phyloP scores from a whole-genome alignment of 192 early-diverging fungal genomes.

The Coemansia sp. region DNA sequence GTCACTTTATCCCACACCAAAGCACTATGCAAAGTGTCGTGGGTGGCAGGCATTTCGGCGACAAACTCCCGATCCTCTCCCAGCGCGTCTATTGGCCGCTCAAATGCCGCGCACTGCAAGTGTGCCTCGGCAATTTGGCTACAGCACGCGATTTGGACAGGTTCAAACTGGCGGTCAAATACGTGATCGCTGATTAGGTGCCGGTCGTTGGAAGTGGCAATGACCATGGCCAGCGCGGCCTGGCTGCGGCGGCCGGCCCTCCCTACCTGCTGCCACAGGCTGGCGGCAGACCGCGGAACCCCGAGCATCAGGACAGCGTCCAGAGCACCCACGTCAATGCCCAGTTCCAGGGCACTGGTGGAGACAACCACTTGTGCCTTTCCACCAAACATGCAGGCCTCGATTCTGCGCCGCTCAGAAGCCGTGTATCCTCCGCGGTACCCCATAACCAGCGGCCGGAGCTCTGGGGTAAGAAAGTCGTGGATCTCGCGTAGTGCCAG shows the following conservation, averaged over 20 bases:
- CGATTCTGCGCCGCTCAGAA: conserved; percentile 65
- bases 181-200: conserved; percentile 48
- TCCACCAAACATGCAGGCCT: conserved; percentile 64
- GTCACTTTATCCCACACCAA: conserved; percentile 16
- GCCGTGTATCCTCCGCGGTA: conserved; percentile 77
- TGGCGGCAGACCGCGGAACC: conserved; percentile 47
- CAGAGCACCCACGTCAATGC: conserved; percentile 71
- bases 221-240: conserved; percentile 61
- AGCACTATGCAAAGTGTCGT: background rate
- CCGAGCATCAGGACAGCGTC: conserved; percentile 77
- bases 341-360: conserved; percentile 80
- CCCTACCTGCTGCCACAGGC: conserved; percentile 70
- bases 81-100: conserved; percentile 26
- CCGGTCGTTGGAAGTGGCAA: conserved; percentile 62
- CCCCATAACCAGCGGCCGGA: conserved; percentile 46
- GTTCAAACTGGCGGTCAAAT: conserved; percentile 45
- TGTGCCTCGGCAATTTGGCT: conserved; percentile 53
- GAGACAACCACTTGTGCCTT: conserved; percentile 62
- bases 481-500: conserved; percentile 24
- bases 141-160: conserved; percentile 36
- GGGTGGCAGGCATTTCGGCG: background rate
- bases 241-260: conserved; percentile 65
- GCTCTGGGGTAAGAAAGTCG: conserved; percentile 6
- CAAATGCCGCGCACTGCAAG: conserved; percentile 72
- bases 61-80: background rate